phyloP scores from a whole-genome alignment of 1,139 yeast genomes.

The Saccharomyces uvarum region DNA sequence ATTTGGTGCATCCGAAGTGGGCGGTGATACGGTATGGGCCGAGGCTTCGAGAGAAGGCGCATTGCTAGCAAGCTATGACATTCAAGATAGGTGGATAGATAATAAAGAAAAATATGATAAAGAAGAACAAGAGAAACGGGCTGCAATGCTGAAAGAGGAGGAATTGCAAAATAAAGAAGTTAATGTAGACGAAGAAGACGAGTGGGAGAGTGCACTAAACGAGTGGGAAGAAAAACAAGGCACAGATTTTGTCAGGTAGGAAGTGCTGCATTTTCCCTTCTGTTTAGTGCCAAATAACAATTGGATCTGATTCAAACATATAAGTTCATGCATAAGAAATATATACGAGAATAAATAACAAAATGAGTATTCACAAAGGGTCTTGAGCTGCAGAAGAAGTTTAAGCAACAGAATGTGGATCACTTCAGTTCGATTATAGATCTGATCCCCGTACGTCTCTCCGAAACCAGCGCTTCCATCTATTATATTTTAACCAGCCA shows the following conservation, averaged over 20 bases:
- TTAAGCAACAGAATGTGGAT: not conserved
- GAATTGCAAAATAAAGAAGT: constrained; percentile 34
- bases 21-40: constrained; percentile 94
- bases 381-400: not conserved
- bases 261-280: not conserved
- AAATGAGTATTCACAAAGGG: not conserved
- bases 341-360: not conserved
- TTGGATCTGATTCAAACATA: not conserved
- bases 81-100: constrained; percentile 95
- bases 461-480: not conserved
- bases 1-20: constrained; percentile 85
- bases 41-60: constrained; percentile 82
- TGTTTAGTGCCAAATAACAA: not conserved
- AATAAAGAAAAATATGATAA: constrained; percentile 69
- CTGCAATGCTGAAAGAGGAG: constrained; percentile 33
- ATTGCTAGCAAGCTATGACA: constrained; percentile 46
- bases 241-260: constrained; percentile 19
- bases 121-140: constrained; percentile 43
- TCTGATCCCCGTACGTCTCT: not conserved
- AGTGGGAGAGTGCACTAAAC: constrained; percentile 59
- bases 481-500: not conserved
- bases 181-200: constrained; percentile 50
- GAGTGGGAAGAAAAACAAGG: constrained; percentile 51
- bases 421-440: not conserved
- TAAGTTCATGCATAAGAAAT: not conserved